Evolutionary conservation across 352 stramenopile species (phyloP), one percentile per base, ranked within the genome.

Genomic region (Globisporangium iwayamae): DNA sequence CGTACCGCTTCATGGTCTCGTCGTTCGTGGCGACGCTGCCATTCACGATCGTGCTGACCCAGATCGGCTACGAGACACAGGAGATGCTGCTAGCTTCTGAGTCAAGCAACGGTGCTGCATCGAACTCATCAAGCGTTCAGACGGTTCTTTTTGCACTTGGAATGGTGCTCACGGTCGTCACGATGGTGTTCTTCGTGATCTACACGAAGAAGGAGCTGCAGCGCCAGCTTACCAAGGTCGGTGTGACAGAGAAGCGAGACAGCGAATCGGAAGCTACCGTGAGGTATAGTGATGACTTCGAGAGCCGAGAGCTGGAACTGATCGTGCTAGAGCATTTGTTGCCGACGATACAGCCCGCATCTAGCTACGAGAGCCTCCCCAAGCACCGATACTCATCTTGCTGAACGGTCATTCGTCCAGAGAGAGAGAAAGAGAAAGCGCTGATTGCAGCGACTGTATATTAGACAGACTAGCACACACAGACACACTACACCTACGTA

Each of bases 11-110:
- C 62, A 66, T 73, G 0, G 56, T 85, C 32, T 85, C 83, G 20
- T 86, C 81, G 43, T 71, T 87, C 38, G 56, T 89, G 20, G 80
- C 76, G 1, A 75, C 78, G 34, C 53, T 85, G 16, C 79, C 78
- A 1, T 81, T 85, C 53, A 80, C 83, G 10, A 47, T 88, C 38
- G 55, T 93, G 18, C 86, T 83, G 79, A 70, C 81, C 20, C 88
- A 87, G 52, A 81, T 92, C 32, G 83, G 83, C 28, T 67, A 74
- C 63, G 69, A 88, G 60, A 81, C 80, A 34, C 79, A 79, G 34
- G 75, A 78, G 41, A 58, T 89, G 5, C 60, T 89, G 51, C 39
- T 56, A 0, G 51, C 56, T 6, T 62, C 69, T n/a, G 56, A 46
- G 39, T 62, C 56, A 11, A 30, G 70, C 34, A 53, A 60, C 9